Conservation (phyloP, 345 rosid species). For the Psidium guajava region DNA sequence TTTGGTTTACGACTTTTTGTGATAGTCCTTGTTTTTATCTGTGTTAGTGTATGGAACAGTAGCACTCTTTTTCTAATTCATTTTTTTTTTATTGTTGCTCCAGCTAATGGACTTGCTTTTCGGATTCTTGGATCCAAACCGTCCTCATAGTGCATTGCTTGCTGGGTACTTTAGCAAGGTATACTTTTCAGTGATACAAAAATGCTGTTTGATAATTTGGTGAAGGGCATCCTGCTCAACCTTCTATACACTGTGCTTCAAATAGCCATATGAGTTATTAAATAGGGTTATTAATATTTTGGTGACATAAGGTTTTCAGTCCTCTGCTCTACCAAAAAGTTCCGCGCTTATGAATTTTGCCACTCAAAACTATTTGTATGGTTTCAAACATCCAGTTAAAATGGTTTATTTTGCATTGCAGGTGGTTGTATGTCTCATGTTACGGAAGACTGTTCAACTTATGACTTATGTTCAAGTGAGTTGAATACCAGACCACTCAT, state of each 20-base stretch:
- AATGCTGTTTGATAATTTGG: not conserved
- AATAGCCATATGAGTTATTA: not conserved
- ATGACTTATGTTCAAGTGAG: slow-evolving; percentile 91
- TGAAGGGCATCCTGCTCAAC: not conserved
- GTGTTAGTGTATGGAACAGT: not conserved
- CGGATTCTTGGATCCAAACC: slow-evolving; percentile 84
- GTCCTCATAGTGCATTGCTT: slow-evolving; percentile 73
- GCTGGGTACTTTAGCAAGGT: slow-evolving; percentile 99
- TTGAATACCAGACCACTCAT: not conserved
- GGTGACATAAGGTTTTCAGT: not conserved
- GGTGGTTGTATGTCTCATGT: slow-evolving; percentile 94
- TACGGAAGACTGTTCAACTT: slow-evolving; percentile 87
- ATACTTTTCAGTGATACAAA: not conserved
- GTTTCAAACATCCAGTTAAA: not conserved
- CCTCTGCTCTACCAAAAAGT: not conserved
- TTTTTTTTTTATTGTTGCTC: slow-evolving; percentile 6
- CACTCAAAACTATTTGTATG: not conserved
- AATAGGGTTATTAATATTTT: slow-evolving; percentile 1
- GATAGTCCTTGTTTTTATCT: not conserved
- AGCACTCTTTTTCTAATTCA: slow-evolving; percentile 3
- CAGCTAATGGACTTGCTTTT: slow-evolving; percentile 93
- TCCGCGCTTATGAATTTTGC: not conserved
- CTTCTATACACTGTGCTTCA: not conserved
- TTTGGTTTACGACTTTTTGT: not conserved
- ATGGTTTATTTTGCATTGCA: slow-evolving; percentile 14